These are phyloP conservation scores for Globisporangium echinulatum DNA, from an alignment of 352 stramenopile genomes.

Conservation along the genomic window DNA sequence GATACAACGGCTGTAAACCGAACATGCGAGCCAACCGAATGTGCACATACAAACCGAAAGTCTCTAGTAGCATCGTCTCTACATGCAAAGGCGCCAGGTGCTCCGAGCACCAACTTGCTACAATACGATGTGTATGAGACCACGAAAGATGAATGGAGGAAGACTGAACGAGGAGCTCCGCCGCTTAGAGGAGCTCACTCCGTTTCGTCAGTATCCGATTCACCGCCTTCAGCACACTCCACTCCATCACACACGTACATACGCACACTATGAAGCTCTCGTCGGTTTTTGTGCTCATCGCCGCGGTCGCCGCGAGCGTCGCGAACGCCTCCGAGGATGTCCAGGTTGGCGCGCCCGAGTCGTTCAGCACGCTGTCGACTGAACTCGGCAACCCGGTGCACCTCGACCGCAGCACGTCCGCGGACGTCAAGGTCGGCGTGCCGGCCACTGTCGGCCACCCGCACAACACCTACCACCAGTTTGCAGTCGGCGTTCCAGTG, in stretches of 20 bases:
- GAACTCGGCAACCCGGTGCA: conserved; percentile 8
- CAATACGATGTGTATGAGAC: too few relatives aligned
- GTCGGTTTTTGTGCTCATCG: conserved; percentile 4
- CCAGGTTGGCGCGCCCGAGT: conserved; percentile 6
- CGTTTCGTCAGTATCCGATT: conserved; percentile 3
- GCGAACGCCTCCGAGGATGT: conserved; percentile 1
- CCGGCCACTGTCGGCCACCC: conserved; percentile 1
- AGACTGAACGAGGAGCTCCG: not conserved
- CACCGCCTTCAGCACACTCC: conserved; percentile 5
- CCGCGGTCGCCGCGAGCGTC: not conserved
- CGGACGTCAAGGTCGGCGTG: not conserved
- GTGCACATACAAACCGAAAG: not conserved
- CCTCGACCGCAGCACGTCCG: not conserved
- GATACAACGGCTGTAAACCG: not conserved
- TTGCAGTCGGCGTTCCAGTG: conserved; percentile 4
- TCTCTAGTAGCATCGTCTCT: not conserved
- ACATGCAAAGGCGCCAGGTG: not conserved
- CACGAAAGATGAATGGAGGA: too few relatives aligned
- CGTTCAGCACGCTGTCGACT: not conserved
- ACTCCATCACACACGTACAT: not conserved
- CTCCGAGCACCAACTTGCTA: too few relatives aligned
- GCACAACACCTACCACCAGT: not conserved
- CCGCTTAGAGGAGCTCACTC: too few relatives aligned
- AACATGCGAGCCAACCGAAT: not conserved
- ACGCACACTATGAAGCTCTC: conserved; percentile 12